Percentiles rank a stretch among this genome's conserved stretches.
phyloP scores from a whole-genome alignment of 495 filamentous ascomycete species.

The Penicillium fimorum region DNA sequence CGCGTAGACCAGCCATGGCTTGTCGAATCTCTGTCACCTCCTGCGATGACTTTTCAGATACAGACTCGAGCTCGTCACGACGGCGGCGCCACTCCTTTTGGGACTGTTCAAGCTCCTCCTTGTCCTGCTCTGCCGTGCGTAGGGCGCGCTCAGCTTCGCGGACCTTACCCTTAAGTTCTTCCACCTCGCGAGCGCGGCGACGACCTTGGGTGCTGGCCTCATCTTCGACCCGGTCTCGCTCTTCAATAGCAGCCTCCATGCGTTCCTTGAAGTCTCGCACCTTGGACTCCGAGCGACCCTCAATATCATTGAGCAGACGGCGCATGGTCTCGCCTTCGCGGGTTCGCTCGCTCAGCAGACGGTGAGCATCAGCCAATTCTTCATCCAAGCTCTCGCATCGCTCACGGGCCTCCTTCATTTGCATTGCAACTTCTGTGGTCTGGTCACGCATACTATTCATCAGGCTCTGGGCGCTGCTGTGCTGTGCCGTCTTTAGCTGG shows the following conservation, averaged over 20 bases:
- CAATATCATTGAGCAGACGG: slow-evolving; percentile 79
- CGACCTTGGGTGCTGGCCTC: slow-evolving; percentile 77
- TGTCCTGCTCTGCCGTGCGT: slow-evolving; percentile 64
- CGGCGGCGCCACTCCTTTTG: slow-evolving; percentile 72
- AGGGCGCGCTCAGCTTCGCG: slow-evolving; percentile 79
- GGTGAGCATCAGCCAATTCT: slow-evolving; percentile 83
- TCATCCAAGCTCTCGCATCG: slow-evolving; percentile 89
- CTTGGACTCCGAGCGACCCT: slow-evolving; percentile 74
- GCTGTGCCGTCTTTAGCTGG: slow-evolving; percentile 80
- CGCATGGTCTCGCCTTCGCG: slow-evolving; percentile 96
- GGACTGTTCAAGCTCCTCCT: slow-evolving; percentile 64
- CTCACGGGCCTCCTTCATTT: slow-evolving; percentile 84
- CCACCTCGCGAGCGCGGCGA: slow-evolving; percentile 74
- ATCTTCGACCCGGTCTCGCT: slow-evolving; percentile 89
- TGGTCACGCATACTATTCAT: slow-evolving; percentile 93
- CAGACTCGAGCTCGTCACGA: slow-evolving; percentile 70
- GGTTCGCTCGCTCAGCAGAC: slow-evolving; percentile 86
- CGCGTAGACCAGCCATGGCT: slow-evolving; percentile 75
- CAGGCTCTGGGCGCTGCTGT: slow-evolving; percentile 77
- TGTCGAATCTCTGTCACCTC: slow-evolving; percentile 73
- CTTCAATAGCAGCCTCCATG: slow-evolving; percentile 85
- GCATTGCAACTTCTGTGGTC: slow-evolving; percentile 80
- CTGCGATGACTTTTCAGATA: slow-evolving; percentile 61
- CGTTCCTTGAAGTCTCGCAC: slow-evolving; percentile 84
- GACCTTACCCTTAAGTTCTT: slow-evolving; percentile 75